These are phyloP conservation scores for Lepidium campestre DNA, from an alignment of 441 rosid species.

Conservation along the genomic window DNA sequence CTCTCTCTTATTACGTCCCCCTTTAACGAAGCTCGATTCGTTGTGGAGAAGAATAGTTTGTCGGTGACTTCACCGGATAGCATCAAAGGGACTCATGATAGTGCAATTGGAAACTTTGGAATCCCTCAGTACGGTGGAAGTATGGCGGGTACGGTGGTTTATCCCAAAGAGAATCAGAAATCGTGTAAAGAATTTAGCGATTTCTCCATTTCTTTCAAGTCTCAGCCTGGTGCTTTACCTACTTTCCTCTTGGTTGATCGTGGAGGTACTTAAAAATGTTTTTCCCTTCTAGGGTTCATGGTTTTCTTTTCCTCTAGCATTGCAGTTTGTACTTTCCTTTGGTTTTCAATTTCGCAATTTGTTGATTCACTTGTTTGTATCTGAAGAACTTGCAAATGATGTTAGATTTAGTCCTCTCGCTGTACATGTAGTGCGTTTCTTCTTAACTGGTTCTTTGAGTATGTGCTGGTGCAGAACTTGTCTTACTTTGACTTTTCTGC, in stretches of 20 bases:
- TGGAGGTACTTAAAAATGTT: constrained; percentile 46
- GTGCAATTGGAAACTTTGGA: constrained; percentile 98
- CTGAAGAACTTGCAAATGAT: background rate
- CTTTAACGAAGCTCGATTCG: constrained; percentile 50
- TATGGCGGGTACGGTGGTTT: constrained; percentile 86
- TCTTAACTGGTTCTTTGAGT: background rate
- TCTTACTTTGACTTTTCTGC: background rate
- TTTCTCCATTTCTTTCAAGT: constrained; percentile 57
- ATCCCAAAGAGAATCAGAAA: constrained; percentile 71
- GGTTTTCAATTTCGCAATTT: background rate
- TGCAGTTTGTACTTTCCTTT: too few relatives aligned
- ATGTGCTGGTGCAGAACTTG: background rate
- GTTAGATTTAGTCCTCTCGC: background rate
- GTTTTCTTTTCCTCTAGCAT: background rate
- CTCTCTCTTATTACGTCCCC: background rate
- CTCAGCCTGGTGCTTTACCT: constrained; percentile 91
- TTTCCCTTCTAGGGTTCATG: background rate
- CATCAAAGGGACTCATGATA: constrained; percentile 81
- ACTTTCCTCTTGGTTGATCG: constrained; percentile 83
- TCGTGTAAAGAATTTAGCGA: constrained; percentile 71
- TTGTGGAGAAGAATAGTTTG: constrained; percentile 96
- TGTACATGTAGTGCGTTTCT: too few relatives aligned
- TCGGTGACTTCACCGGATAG: constrained; percentile 86
- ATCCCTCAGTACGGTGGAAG: constrained; percentile 98
- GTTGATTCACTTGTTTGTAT: background rate